Conservation (phyloP, 495 filamentous ascomycete species). For the Sabuloglossum arenarium region DNA sequence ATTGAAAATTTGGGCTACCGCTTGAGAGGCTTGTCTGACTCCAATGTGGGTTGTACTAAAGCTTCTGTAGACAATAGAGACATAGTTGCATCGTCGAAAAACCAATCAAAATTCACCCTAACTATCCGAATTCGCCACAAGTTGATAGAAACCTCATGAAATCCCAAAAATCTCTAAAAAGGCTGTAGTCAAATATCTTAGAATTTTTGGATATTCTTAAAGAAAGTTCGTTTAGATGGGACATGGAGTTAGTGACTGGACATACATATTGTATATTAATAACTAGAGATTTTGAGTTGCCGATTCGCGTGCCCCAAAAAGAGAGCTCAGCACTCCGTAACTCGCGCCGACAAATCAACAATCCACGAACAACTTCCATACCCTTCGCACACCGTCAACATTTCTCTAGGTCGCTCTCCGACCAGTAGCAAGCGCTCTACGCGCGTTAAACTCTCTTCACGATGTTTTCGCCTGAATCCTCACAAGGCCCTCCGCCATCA, state of each 20-base stretch:
- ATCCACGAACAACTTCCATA: neutral
- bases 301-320: neutral
- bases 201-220: no score
- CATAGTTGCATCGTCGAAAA: neutral
- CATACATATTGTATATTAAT: no score
- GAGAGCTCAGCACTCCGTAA: neutral
- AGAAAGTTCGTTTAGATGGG: no score
- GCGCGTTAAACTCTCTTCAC: conserved; percentile 3
- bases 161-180: no score
- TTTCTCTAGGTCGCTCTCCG: neutral
- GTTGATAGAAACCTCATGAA: no score
- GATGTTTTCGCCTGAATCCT: conserved; percentile 43
- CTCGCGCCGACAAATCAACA: neutral
- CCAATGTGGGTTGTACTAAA: neutral
- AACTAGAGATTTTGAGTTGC: neutral
- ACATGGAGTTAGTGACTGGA: no score
- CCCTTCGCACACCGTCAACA: neutral
- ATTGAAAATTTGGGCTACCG: no score
- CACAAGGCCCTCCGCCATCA: conserved; percentile 20
- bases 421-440: neutral
- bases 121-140: no score
- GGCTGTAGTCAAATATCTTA: no score
- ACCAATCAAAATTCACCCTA: neutral
- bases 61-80: neutral
- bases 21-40: neutral